Base-by-base conservation (phyloP, 495 filamentous ascomycete species). In the Lichina pygmaea region DNA sequence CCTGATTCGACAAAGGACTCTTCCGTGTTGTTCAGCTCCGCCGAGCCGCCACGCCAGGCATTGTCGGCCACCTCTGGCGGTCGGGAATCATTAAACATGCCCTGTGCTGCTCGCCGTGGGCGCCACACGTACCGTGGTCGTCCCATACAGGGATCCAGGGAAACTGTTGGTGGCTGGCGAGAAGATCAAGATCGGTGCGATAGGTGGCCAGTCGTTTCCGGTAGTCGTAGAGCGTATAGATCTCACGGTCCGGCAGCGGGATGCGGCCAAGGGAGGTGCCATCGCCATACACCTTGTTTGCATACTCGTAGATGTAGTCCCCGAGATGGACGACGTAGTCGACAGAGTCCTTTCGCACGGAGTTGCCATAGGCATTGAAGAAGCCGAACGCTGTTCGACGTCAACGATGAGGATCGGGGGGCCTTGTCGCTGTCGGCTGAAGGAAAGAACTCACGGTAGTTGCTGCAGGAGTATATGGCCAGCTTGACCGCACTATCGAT, bases 121-220 rank as follows among this genome's bases (percentile, higher is more conserved):
- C 62, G 15, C 11, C 33, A 16, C 30, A 12, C n/a, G 33, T 52
- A 68, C 64, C 66, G 53, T 78, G 75, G 50, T 78, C 75, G 54
- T 78, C 75, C 75, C 75, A 80, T 8, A 75, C 72, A 6, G 71
- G 59, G 47, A 80, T 78, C 74, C 75, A 78, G 11, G 75, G 63
- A 48, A 72, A 77, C 31, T 63, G 60, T 49, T 69, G 63, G 53
- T 74, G 67, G 44, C 58, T 67, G 3, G 64, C 54, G n/a, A 66
- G 52, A 6, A 78, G 63, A 52, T 80, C 75, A 0, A 64, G 55
- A 51, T 78, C 75, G 13, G 66, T 71, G 6, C 72, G 66, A 55
- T 79, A 79, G 32, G 67, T 75, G 34, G 64, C 73, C 50, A 65
- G 52, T 16, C 74, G 59, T 43, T 66, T 70, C 41, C 75, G 66